These are phyloP conservation scores for Selaginella tamariscina DNA, from an alignment of 75 land plant genomes.

Conservation along the genomic window DNA sequence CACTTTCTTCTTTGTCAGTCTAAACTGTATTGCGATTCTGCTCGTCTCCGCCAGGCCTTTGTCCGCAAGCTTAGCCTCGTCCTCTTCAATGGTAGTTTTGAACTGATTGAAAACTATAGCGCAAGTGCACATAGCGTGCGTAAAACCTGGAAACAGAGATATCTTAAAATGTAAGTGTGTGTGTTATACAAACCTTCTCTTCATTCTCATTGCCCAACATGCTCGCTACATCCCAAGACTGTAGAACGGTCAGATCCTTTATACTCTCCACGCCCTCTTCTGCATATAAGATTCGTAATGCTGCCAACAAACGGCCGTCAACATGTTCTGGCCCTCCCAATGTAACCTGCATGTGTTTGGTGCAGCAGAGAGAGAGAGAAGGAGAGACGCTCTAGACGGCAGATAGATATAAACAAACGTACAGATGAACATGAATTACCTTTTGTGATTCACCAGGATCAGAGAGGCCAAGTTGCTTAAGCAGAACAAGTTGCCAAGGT, in stretches of 20 bases:
- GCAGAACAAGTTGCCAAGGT: conserved; percentile 52
- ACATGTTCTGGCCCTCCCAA: conserved; percentile 73
- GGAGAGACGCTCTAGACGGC: neutral
- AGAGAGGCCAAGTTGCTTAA: conserved; percentile 38
- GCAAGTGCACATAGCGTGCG: conserved; percentile 60
- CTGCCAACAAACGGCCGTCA: conserved; percentile 80
- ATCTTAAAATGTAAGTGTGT: too few relatives aligned
- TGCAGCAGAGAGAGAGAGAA: too few relatives aligned
- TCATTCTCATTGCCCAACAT: conserved; percentile 51
- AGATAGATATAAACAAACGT: neutral
- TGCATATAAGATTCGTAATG: conserved; percentile 57
- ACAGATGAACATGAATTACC: too few relatives aligned
- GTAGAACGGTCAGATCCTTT: conserved; percentile 26
- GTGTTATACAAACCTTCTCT: too few relatives aligned
- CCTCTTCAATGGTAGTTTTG: conserved; percentile 66
- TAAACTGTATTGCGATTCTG: conserved; percentile 46
- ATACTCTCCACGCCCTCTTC: conserved; percentile 21
- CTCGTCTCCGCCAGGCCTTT: conserved; percentile 25
- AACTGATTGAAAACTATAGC: conserved; percentile 54
- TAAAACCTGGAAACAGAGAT: too few relatives aligned
- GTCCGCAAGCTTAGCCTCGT: conserved; percentile 36
- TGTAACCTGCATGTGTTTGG: conserved; percentile 37
- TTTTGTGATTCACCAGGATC: conserved; percentile 44
- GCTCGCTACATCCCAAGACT: conserved; percentile 29
- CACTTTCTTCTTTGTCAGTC: conserved; percentile 60